These are phyloP conservation scores for Polytrichum commune DNA, from an alignment of 225 moss, liverwort and hornwort species.

Conservation along the genomic window DNA sequence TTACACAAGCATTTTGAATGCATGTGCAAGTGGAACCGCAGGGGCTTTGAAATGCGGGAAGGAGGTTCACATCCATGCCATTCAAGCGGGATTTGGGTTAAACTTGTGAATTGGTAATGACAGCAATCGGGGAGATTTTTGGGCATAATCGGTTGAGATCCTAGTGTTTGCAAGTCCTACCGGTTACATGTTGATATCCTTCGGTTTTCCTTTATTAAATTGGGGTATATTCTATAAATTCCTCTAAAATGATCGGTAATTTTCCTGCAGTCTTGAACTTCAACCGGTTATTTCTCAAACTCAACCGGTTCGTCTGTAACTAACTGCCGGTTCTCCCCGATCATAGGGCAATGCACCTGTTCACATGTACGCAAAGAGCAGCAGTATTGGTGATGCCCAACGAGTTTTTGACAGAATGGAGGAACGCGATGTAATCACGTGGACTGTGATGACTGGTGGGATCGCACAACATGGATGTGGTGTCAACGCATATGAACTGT, in stretches of 20 bases:
- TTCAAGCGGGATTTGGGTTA: not conserved
- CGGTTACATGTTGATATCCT: no score
- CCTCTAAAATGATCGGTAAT: no score
- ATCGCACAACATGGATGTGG: not conserved
- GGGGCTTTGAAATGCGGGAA: not conserved
- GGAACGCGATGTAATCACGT: not conserved
- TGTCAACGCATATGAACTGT: not conserved
- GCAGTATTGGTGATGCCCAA: slow-evolving; percentile 3
- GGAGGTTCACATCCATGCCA: slow-evolving; percentile 1
- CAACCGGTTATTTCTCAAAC: no score
- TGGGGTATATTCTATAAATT: no score
- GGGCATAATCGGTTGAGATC: no score
- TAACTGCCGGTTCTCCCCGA: no score
- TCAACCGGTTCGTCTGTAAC: no score
- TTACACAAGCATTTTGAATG: slow-evolving; percentile 4
- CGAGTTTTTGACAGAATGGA: slow-evolving; percentile 7
- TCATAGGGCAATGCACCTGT: not conserved
- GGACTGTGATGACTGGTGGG: slow-evolving; percentile 2
- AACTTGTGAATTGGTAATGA: not conserved
- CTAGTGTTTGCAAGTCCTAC: no score
- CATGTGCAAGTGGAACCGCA: not conserved
- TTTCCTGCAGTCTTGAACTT: no score
- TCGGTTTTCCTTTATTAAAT: no score
- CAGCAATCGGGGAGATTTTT: no score
- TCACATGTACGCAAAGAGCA: slow-evolving; percentile 2